Percentiles rank a stretch among this genome's conserved stretches.
Conservation (phyloP, 2,329 filamentous ascomycete genomes). For the Trichothecium roseum region DNA sequence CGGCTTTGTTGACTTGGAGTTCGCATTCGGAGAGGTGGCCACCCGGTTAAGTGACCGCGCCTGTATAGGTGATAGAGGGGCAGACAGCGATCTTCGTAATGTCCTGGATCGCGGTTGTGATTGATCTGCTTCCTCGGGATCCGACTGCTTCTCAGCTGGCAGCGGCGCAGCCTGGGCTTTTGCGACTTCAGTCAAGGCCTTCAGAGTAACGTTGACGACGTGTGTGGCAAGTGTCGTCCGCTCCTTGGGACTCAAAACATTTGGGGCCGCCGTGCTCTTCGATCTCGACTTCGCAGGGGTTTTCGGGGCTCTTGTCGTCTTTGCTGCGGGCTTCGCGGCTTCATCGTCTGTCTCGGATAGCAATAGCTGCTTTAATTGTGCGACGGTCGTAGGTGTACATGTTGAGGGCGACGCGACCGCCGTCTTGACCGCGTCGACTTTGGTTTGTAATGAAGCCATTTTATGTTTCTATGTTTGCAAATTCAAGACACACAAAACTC, state of each 20-base stretch:
- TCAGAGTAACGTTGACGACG: constrained; percentile 60
- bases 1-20: constrained; percentile 14
- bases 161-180: constrained; percentile 32
- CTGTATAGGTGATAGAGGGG: constrained; percentile 51
- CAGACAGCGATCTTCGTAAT: constrained; percentile 44
- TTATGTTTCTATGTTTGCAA: constrained; percentile 6
- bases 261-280: not conserved
- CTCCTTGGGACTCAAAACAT: constrained; percentile 31
- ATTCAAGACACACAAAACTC: constrained; percentile 1
- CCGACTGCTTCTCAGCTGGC: constrained; percentile 20
- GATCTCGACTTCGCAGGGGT: constrained; percentile 11
- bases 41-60: constrained; percentile 51
- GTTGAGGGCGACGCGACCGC: constrained; percentile 41
- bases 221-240: constrained; percentile 61
- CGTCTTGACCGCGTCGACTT: constrained; percentile 40
- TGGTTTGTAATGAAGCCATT: constrained; percentile 34
- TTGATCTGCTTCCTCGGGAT: constrained; percentile 18
- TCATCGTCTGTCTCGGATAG: constrained; percentile 16
- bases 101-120: constrained; percentile 20
- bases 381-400: constrained; percentile 40
- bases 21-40: constrained; percentile 38
- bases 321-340: constrained; percentile 17
- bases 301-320: constrained; percentile 10
- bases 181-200: constrained; percentile 55
- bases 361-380: constrained; percentile 36